Percentiles rank a stretch among this genome's conserved stretches.
Evolutionary conservation across 169 alveolate species (phyloP).

Genomic region (Babesia ovis): DNA sequence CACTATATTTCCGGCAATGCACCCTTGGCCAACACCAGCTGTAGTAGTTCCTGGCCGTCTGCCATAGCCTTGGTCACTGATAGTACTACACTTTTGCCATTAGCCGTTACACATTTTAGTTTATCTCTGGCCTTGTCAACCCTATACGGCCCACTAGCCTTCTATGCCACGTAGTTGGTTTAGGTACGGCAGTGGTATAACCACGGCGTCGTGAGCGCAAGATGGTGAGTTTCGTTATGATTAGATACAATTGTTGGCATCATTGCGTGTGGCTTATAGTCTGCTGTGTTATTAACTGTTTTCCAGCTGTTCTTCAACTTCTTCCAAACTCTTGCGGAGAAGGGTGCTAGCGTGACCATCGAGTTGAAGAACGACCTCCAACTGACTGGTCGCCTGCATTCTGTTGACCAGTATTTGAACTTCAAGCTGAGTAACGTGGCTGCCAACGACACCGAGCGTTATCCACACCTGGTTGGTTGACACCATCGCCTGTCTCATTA

Average conservation of each 20-base stretch:
- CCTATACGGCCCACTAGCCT: background rate
- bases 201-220: background rate
- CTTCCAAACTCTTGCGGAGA: slow-evolving; percentile 89
- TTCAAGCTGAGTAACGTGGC: slow-evolving; percentile 88
- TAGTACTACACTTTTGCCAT: too few relatives aligned
- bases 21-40: too few relatives aligned
- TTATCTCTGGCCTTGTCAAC: background rate
- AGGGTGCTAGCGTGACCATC: slow-evolving; percentile 86
- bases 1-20: too few relatives aligned
- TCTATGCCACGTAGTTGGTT: background rate
- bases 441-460: slow-evolving; percentile 87
- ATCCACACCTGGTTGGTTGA: slow-evolving; percentile 87
- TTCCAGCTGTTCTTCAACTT: slow-evolving; percentile 86
- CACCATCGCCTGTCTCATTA: background rate
- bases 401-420: slow-evolving; percentile 92
- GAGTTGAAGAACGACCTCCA: slow-evolving; percentile 93
- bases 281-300: background rate
- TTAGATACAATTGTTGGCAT: background rate
- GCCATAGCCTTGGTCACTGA: too few relatives aligned
- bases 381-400: slow-evolving; percentile 88
- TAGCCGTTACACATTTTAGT: background rate
- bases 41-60: too few relatives aligned
- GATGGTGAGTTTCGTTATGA: slow-evolving; percentile 10
- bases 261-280: too few relatives aligned
- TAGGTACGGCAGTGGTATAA: background rate